Conservation (phyloP, 2,329 filamentous ascomycete genomes). For the Polytolypa hystricis region DNA sequence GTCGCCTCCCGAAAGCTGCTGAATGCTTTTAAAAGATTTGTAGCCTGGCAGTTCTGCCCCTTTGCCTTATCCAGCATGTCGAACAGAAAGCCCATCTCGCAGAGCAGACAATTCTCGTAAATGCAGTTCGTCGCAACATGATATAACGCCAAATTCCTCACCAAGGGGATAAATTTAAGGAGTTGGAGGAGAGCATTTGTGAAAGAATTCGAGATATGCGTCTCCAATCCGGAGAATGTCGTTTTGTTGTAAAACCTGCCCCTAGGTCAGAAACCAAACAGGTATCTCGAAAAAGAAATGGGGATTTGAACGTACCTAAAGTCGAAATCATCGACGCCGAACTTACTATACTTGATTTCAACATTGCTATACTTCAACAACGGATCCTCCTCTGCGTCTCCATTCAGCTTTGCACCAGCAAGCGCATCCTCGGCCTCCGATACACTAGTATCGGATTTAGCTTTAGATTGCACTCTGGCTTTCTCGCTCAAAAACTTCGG, state of each 20-base stretch:
- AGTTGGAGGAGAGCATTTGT: conserved; percentile 86
- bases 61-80: conserved; percentile 97
- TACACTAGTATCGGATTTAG: conserved; percentile 27
- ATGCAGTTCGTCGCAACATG: conserved; percentile 81
- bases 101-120: conserved; percentile 73
- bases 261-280: conserved; percentile 12
- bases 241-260: conserved; percentile 88
- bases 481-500: conserved; percentile 96
- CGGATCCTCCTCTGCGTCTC: conserved; percentile 65
- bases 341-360: conserved; percentile 98
- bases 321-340: conserved; percentile 98
- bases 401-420: conserved; percentile 57
- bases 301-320: conserved; percentile 83
- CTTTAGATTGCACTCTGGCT: conserved; percentile 51
- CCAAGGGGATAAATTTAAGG: conserved; percentile 76
- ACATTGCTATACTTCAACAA: conserved; percentile 85
- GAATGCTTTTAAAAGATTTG: conserved; percentile 84
- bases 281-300: background rate
- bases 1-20: conserved; percentile 70
- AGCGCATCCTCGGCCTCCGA: conserved; percentile 54
- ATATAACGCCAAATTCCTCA: conserved; percentile 78
- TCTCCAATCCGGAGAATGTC: conserved; percentile 80
- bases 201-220: conserved; percentile 93
- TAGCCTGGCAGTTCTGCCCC: conserved; percentile 89
- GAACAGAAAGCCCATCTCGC: conserved; percentile 88